A percentile compares a stretch with the other conserved stretches of the same genome.
Conservation (phyloP, 2,329 filamentous ascomycete genomes). For the Pyricularia sp. region DNA sequence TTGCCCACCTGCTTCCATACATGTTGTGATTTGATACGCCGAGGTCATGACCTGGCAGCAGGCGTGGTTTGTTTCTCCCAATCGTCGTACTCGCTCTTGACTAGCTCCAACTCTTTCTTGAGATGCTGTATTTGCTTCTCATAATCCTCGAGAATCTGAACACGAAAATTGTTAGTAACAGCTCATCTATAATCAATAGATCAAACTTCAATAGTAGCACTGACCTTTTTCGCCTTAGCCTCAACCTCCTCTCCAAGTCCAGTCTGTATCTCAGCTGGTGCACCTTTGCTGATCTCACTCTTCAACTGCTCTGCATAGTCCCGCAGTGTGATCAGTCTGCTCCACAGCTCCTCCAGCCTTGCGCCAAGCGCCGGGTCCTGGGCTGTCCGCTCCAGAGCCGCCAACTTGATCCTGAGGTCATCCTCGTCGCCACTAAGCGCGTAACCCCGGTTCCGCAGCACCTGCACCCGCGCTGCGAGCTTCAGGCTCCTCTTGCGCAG, state of each 20-base stretch:
- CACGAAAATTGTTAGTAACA: constrained; percentile 9
- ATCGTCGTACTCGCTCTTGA: constrained; percentile 42
- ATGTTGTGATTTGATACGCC: not conserved
- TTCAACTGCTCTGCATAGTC: constrained; percentile 61
- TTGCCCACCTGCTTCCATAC: not conserved
- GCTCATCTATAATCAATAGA: constrained; percentile 8
- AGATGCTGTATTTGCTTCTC: constrained; percentile 68
- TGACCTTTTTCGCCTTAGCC: constrained; percentile 60
- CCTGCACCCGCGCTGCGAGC: constrained; percentile 67
- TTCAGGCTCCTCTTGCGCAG: constrained; percentile 61
- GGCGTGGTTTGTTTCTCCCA: constrained; percentile 32
- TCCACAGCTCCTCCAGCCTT: constrained; percentile 76
- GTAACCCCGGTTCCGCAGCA: constrained; percentile 69
- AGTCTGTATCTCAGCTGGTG: constrained; percentile 20
- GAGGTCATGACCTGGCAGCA: not conserved
- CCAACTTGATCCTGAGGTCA: constrained; percentile 58
- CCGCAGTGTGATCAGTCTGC: constrained; percentile 60
- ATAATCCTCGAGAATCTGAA: constrained; percentile 65
- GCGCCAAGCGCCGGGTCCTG: constrained; percentile 64
- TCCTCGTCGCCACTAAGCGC: constrained; percentile 70
- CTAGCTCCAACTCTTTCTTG: constrained; percentile 55
- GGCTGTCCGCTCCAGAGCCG: constrained; percentile 53
- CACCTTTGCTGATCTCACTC: constrained; percentile 58
- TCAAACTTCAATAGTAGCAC: constrained; percentile 11
- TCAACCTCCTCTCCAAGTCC: constrained; percentile 57